A percentile compares a stretch with the other conserved stretches of the same genome.
Conservation (phyloP, 768 basidiomycete genomes). For the Leccinum obscurum region DNA sequence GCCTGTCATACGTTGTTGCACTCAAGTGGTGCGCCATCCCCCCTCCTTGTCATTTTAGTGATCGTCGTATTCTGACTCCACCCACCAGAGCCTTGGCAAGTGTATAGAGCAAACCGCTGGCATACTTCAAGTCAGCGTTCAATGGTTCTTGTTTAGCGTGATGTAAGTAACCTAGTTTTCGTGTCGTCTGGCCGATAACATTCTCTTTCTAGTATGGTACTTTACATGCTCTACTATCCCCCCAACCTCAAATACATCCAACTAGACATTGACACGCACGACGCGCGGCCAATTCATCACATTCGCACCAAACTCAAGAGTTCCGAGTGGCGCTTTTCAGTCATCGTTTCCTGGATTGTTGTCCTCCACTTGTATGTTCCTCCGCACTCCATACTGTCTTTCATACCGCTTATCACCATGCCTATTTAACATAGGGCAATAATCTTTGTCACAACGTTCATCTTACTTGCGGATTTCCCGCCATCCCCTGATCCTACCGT, state of each 20-base stretch:
- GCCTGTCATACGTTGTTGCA: slow-evolving; percentile 79
- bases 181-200: neutral
- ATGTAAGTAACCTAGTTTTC: slow-evolving; percentile 56
- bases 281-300: slow-evolving; percentile 41
- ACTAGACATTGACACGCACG: slow-evolving; percentile 42
- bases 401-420: neutral
- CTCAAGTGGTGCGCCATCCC: slow-evolving; percentile 57
- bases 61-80: neutral
- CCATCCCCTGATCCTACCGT: slow-evolving; percentile 36
- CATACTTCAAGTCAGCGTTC: slow-evolving; percentile 74
- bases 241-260: slow-evolving; percentile 71
- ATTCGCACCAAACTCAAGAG: slow-evolving; percentile 53
- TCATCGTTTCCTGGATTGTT: slow-evolving; percentile 72
- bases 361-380: slow-evolving; percentile 67
- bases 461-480: slow-evolving; percentile 51
- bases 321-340: slow-evolving; percentile 75
- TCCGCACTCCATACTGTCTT: neutral
- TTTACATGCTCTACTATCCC: slow-evolving; percentile 94
- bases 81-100: slow-evolving; percentile 55
- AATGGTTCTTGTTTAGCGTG: slow-evolving; percentile 82
- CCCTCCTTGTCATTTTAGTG: neutral
- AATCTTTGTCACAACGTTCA: slow-evolving; percentile 57
- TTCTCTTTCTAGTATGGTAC: slow-evolving; percentile 58
- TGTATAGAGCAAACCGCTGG: slow-evolving; percentile 85
- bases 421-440: slow-evolving; percentile 31